Percentiles rank a stretch among this genome's conserved stretches.
Evolutionary conservation across 2,329 filamentous ascomycete species (phyloP).

Genomic region (Neonectria magnoliae): DNA sequence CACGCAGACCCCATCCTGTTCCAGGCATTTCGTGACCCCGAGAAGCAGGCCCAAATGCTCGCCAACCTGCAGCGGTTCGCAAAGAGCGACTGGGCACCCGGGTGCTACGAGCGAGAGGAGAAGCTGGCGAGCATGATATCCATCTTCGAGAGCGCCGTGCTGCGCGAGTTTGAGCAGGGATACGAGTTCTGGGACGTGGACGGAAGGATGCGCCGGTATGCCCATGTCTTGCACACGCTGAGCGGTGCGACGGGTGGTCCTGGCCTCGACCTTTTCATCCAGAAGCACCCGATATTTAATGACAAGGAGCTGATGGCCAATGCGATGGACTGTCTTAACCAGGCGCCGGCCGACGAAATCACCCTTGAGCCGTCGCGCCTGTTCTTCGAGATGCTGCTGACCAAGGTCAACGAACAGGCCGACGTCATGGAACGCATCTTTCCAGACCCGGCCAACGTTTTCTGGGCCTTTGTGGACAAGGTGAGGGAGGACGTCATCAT

Average conservation of each 20-base stretch:
- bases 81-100: constrained; percentile 81
- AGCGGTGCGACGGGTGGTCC: constrained; percentile 79
- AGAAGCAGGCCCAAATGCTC: constrained; percentile 90
- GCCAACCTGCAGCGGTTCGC: constrained; percentile 82
- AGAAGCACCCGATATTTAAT: constrained; percentile 86
- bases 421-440: constrained; percentile 86
- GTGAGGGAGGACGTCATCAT: constrained; percentile 84
- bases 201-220: constrained; percentile 88
- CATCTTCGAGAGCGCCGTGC: constrained; percentile 89
- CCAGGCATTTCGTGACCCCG: constrained; percentile 85
- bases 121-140: constrained; percentile 78
- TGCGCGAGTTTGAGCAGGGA: constrained; percentile 92
- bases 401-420: constrained; percentile 84
- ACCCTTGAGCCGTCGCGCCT: constrained; percentile 81
- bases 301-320: constrained; percentile 74
- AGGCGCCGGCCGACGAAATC: constrained; percentile 71
- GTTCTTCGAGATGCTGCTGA: constrained; percentile 81
- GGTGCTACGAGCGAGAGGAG: constrained; percentile 75
- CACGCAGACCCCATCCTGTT: constrained; percentile 88
- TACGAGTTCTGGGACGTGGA: constrained; percentile 91
- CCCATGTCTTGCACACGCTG: constrained; percentile 82
- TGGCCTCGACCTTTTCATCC: constrained; percentile 81
- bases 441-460: constrained; percentile 73
- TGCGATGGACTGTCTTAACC: constrained; percentile 83
- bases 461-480: constrained; percentile 83